Evolutionary conservation across 306 rosid genomes (phyloP).

Genomic region (Dryas alaskensis): DNA sequence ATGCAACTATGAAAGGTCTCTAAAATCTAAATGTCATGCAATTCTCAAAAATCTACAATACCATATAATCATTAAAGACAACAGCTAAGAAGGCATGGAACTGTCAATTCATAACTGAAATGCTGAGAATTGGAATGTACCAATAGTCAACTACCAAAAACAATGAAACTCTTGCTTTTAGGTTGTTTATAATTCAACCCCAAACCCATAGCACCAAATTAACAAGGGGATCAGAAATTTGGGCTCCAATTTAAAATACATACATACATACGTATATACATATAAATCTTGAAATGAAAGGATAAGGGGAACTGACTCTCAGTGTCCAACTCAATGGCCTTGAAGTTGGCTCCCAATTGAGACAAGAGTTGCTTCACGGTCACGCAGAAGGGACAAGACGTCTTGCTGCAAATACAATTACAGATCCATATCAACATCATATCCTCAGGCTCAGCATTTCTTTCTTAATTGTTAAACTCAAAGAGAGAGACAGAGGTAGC

Average conservation of each 20-base stretch:
- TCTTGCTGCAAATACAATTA: slow-evolving; percentile 47
- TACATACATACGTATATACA: background rate
- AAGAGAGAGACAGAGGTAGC: too few species aligned
- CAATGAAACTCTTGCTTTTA: too few species aligned
- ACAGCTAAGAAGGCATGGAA: too few species aligned
- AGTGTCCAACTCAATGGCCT: slow-evolving; percentile 57
- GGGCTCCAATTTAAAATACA: background rate
- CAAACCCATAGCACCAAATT: background rate
- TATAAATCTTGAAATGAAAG: background rate
- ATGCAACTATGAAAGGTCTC: too few species aligned
- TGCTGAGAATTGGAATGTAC: too few species aligned
- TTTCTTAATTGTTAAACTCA: background rate
- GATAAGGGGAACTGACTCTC: slow-evolving; percentile 41
- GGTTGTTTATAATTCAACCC: too few species aligned
- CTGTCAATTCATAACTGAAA: too few species aligned
- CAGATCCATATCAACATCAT: background rate
- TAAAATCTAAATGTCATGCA: too few species aligned
- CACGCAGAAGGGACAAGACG: slow-evolving; percentile 61
- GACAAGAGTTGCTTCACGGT: slow-evolving; percentile 54
- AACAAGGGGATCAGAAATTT: background rate
- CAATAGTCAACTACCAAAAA: background rate
- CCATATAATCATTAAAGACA: too few species aligned
- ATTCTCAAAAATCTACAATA: too few species aligned
- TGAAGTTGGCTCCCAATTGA: slow-evolving; percentile 42
- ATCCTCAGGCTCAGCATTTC: background rate